phyloP scores from a whole-genome alignment of 805 yeast species.

The Yamadazyma paraphyllophila region DNA sequence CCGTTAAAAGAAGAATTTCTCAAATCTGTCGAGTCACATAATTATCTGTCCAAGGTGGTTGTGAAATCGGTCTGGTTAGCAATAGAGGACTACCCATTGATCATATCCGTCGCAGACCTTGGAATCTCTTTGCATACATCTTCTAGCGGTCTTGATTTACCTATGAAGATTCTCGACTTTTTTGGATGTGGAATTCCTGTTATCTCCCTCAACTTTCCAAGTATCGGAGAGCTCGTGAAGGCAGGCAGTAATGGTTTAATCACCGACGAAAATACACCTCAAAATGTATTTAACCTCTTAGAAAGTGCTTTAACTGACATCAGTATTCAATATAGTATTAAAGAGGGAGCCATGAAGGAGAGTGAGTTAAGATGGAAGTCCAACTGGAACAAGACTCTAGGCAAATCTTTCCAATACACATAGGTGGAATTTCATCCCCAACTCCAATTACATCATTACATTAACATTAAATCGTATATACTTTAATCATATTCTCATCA shows the following conservation, averaged over 20 bases:
- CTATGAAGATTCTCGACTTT: conserved; percentile 96
- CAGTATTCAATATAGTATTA: conserved; percentile 40
- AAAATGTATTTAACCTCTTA: conserved; percentile 26
- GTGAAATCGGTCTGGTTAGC: conserved; percentile 75
- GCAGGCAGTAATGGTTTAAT: conserved; percentile 67
- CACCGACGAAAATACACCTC: conserved; percentile 6
- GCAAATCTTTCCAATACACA: conserved; percentile 23
- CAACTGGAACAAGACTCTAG: conserved; percentile 61
- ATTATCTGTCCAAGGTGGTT: conserved; percentile 48
- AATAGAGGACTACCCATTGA: conserved; percentile 72
- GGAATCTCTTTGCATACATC: conserved; percentile 91
- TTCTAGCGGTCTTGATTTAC: conserved; percentile 89
- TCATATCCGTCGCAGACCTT: conserved; percentile 75
- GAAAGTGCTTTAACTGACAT: conserved; percentile 27
- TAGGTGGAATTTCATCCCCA: background rate
- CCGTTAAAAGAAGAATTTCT: conserved; percentile 64
- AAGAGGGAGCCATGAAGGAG: conserved; percentile 71
- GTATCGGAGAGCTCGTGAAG: conserved; percentile 73
- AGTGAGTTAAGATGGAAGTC: conserved; percentile 68
- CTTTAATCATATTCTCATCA: background rate
- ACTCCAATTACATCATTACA: background rate
- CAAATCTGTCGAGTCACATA: conserved; percentile 40
- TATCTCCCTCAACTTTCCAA: conserved; percentile 70
- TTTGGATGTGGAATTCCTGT: conserved; percentile 97
- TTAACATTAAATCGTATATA: background rate